These are phyloP conservation scores for Penicillium sp. DNA, from an alignment of 2,329 filamentous ascomycete species.

Conservation along the genomic window DNA sequence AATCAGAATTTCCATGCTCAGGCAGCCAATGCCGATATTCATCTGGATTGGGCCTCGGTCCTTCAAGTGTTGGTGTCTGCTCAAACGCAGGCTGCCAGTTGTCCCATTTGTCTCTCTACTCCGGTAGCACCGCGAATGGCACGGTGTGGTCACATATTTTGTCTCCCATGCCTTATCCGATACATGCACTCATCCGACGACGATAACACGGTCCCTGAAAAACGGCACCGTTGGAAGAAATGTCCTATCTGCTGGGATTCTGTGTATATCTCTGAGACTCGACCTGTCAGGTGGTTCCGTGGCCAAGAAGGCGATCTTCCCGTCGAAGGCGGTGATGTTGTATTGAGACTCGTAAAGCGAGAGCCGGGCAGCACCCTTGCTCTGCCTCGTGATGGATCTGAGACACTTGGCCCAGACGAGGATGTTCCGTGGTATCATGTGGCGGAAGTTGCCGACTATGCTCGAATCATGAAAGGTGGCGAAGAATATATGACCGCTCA, in stretches of 20 bases:
- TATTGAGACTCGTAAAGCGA: constrained; percentile 80
- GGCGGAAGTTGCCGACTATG: constrained; percentile 91
- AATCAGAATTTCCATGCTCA: constrained; percentile 75
- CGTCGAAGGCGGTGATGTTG: constrained; percentile 80
- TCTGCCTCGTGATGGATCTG: constrained; percentile 76
- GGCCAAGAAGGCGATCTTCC: constrained; percentile 82
- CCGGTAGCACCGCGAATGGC: constrained; percentile 96
- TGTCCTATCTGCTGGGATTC: constrained; percentile 94
- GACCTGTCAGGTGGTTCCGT: constrained; percentile 85
- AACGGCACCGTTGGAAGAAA: constrained; percentile 80
- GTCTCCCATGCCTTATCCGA: constrained; percentile 84
- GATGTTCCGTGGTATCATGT: constrained; percentile 94
- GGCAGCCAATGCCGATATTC: constrained; percentile 79
- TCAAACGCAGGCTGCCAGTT: constrained; percentile 82
- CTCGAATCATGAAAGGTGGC: constrained; percentile 90
- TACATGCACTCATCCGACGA: constrained; percentile 88
- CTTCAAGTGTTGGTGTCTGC: constrained; percentile 88
- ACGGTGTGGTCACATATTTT: constrained; percentile 95
- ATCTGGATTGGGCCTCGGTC: constrained; percentile 86
- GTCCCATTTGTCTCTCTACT: constrained; percentile 90
- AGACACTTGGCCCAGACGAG: constrained; percentile 65
- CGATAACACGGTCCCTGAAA: constrained; percentile 62
- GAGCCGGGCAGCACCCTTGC: constrained; percentile 79
- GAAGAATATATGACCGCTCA: constrained; percentile 81
- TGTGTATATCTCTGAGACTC: constrained; percentile 85